These are phyloP conservation scores for Aspergillus homomorphus DNA, from an alignment of 495 filamentous ascomycete species.

Conservation along the genomic window DNA sequence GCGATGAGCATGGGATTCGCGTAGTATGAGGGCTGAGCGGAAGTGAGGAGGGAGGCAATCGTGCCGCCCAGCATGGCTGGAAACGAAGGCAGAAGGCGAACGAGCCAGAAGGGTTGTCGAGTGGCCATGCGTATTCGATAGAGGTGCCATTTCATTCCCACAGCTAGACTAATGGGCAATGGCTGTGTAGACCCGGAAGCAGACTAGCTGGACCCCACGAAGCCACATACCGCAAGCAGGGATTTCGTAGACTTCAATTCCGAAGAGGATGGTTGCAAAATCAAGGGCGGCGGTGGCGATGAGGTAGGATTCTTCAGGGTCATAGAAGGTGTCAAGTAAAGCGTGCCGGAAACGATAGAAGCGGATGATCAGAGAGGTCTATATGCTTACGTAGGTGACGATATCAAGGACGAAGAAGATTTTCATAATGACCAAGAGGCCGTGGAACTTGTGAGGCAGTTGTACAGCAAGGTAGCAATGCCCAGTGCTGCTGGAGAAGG, in stretches of 20 bases:
- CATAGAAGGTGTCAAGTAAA: slow-evolving; percentile 48
- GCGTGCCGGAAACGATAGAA: slow-evolving; percentile 39
- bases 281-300: slow-evolving; percentile 10
- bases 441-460: slow-evolving; percentile 51
- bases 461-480: slow-evolving; percentile 53
- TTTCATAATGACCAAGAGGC: slow-evolving; percentile 53
- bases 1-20: slow-evolving; percentile 28
- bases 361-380: slow-evolving; percentile 42
- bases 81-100: slow-evolving; percentile 18
- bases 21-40: slow-evolving; percentile 17
- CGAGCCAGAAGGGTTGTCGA: slow-evolving; percentile 11
- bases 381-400: slow-evolving; percentile 47
- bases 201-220: slow-evolving; percentile 9
- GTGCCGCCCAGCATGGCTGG: slow-evolving; percentile 30
- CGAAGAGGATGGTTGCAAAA: slow-evolving; percentile 22
- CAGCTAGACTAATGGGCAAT: slow-evolving; percentile 11
- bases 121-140: slow-evolving; percentile 11
- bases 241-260: slow-evolving; percentile 13
- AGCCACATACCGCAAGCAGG: slow-evolving; percentile 16
- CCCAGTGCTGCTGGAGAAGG: slow-evolving; percentile 40
- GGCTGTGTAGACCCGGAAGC: slow-evolving; percentile 36
- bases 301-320: slow-evolving; percentile 56
- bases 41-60: slow-evolving; percentile 22
- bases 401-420: slow-evolving; percentile 57
- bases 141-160: slow-evolving; percentile 16